phyloP scores from a whole-genome alignment of 2,329 filamentous ascomycete genomes.

The Fusarium austroafricanum region DNA sequence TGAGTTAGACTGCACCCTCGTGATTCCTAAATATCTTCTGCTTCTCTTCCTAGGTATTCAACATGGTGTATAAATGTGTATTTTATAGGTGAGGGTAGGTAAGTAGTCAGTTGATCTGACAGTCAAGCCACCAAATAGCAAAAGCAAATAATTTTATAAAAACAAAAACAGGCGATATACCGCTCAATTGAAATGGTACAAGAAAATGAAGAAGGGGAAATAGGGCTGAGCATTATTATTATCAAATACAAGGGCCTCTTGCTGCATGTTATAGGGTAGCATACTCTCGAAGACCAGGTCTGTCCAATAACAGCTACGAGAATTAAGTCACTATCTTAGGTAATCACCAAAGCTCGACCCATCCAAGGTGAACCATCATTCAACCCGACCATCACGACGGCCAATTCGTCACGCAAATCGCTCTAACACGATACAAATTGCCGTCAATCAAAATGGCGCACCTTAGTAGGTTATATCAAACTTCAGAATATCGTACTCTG shows the following conservation, averaged over 20 bases:
- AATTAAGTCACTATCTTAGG: slow-evolving; percentile 27
- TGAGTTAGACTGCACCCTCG: too few species aligned
- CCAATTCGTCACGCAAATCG: slow-evolving; percentile 40
- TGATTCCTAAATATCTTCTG: too few species aligned
- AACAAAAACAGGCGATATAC: too few species aligned
- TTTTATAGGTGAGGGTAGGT: too few species aligned
- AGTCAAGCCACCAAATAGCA: too few species aligned
- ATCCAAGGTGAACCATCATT: slow-evolving; percentile 29
- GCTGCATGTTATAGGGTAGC: slow-evolving; percentile 32
- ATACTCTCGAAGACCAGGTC: rapidly evolving
- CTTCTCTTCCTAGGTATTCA: not conserved
- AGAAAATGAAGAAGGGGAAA: too few species aligned
- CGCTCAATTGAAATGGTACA: not conserved
- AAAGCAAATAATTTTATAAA: too few species aligned
- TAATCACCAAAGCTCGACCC: slow-evolving; percentile 42
- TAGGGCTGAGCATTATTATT: not conserved
- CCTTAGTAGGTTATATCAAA: slow-evolving; percentile 48
- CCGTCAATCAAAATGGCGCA: slow-evolving; percentile 53
- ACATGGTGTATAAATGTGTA: too few species aligned
- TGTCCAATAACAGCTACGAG: slow-evolving; percentile 27
- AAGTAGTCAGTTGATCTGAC: too few species aligned
- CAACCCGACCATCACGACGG: slow-evolving; percentile 42
- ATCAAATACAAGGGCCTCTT: not conserved
- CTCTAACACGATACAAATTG: slow-evolving; percentile 41
- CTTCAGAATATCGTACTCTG: not conserved